Conservation (phyloP, 257 asterid genomes). For the Salvia rosmarinus region DNA sequence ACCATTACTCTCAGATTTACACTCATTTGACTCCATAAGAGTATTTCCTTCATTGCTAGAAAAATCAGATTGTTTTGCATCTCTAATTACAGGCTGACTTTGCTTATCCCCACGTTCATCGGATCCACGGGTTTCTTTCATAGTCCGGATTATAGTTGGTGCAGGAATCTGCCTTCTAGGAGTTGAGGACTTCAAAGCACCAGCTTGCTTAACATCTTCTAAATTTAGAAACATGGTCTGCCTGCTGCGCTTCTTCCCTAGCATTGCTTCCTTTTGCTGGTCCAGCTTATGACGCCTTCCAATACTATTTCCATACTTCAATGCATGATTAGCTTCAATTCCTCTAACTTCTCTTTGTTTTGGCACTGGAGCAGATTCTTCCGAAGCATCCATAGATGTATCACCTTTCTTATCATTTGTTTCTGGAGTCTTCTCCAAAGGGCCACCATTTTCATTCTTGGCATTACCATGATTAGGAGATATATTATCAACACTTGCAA, state of each 20-base stretch:
- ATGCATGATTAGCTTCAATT: conserved; percentile 76
- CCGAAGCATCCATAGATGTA: conserved; percentile 53
- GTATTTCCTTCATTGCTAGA: conserved; percentile 57
- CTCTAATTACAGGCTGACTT: conserved; percentile 57
- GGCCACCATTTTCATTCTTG: conserved; percentile 55
- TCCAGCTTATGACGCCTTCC: conserved; percentile 88
- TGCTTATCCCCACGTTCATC: conserved; percentile 78
- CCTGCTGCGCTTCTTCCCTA: conserved; percentile 93
- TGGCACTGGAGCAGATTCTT: conserved; percentile 60
- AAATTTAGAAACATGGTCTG: conserved; percentile 93
- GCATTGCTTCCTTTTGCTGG: conserved; percentile 91
- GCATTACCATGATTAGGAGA: conserved; percentile 44
- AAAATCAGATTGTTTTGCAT: conserved; percentile 56
- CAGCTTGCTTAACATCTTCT: conserved; percentile 92
- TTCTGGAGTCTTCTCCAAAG: conserved; percentile 53
- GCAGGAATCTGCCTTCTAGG: conserved; percentile 94
- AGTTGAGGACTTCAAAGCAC: conserved; percentile 69
- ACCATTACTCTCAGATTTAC: conserved; percentile 71
- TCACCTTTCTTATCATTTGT: conserved; percentile 60
- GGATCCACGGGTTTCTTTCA: conserved; percentile 72
- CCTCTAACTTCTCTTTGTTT: conserved; percentile 82
- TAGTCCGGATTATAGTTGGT: conserved; percentile 64
- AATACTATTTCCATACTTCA: conserved; percentile 63
- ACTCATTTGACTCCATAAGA: conserved; percentile 60
- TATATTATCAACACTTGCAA: conserved; percentile 39